A percentile compares a stretch with the other conserved stretches of the same genome.
These are phyloP conservation scores for Lachnellula hyalina DNA, from an alignment of 2,329 filamentous ascomycete genomes.

Conservation along the genomic window DNA sequence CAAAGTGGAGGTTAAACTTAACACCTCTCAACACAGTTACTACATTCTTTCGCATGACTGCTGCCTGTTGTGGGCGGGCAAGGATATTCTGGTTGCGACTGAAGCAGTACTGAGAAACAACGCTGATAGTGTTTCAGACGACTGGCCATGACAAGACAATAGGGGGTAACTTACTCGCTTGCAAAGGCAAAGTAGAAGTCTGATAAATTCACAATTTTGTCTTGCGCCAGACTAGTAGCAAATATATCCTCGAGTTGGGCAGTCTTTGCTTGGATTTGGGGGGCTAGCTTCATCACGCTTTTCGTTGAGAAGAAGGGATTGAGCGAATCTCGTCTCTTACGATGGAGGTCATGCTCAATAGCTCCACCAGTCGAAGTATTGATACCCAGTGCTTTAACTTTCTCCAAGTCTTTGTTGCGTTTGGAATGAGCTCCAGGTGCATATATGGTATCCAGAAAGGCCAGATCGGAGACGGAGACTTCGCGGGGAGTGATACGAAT, in stretches of 20 bases:
- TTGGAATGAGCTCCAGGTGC: background rate
- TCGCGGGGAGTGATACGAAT: constrained; percentile 4
- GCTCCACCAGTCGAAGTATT: background rate
- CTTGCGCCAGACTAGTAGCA: background rate
- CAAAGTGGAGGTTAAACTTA: constrained; percentile 1
- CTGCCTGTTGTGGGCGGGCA: background rate
- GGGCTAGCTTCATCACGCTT: background rate
- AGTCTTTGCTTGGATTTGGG: background rate
- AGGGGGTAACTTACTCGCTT: background rate
- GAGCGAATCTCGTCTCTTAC: constrained; percentile 10
- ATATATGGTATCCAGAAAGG: constrained; percentile 2
- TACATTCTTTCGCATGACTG: background rate
- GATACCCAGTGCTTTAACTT: background rate
- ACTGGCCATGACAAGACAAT: background rate
- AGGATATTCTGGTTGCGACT: background rate
- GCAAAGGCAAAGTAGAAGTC: constrained; percentile 2
- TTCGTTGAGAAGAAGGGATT: constrained; percentile 14
- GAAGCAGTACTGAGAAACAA: constrained; percentile 5
- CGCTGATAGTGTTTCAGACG: background rate
- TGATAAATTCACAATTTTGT: background rate
- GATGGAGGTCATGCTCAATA: constrained; percentile 11
- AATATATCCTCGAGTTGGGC: background rate
- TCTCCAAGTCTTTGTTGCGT: background rate
- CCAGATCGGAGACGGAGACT: background rate
- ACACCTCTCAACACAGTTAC: background rate